phyloP scores from a whole-genome alignment of 495 filamentous ascomycete species.

The Niebla homalea region DNA sequence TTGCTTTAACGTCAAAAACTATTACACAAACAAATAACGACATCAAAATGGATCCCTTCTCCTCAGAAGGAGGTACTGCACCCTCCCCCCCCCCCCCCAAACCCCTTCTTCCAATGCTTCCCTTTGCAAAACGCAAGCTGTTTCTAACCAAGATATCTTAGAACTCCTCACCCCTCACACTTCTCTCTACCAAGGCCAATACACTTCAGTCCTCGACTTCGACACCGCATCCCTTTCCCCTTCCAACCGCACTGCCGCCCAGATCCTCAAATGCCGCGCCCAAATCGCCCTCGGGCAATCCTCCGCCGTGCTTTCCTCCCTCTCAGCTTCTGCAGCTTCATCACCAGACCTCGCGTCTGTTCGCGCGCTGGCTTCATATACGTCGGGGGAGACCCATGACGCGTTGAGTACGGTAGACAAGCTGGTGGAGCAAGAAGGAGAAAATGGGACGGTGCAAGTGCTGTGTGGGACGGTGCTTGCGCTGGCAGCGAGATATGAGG shows the following conservation, averaged over 20 bases:
- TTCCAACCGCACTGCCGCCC: conserved; percentile 65
- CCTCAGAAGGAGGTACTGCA: conserved; percentile 64
- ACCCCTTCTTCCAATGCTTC: background rate
- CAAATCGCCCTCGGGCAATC: conserved; percentile 68
- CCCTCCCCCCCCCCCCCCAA: background rate
- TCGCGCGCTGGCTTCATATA: conserved; percentile 59
- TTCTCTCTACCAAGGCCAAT: conserved; percentile 88
- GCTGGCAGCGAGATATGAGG: conserved; percentile 62
- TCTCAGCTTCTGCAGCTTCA: conserved; percentile 44
- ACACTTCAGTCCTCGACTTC: conserved; percentile 68
- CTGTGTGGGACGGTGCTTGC: conserved; percentile 66
- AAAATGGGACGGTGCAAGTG: conserved; percentile 73
- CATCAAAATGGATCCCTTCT: conserved; percentile 76
- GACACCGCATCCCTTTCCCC: conserved; percentile 60
- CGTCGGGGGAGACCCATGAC: conserved; percentile 41
- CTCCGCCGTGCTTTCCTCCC: conserved; percentile 52
- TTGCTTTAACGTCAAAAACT: too few relatives aligned
- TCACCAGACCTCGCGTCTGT: conserved; percentile 66
- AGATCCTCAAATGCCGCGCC: conserved; percentile 66
- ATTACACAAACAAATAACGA: background rate
- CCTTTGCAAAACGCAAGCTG: background rate
- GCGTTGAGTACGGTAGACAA: conserved; percentile 51
- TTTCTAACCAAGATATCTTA: conserved; percentile 21
- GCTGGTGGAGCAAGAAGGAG: conserved; percentile 48
- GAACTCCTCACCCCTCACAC: conserved; percentile 94